These are phyloP conservation scores for Durio zibethinus DNA, from an alignment of 345 rosid species.

Conservation along the genomic window DNA sequence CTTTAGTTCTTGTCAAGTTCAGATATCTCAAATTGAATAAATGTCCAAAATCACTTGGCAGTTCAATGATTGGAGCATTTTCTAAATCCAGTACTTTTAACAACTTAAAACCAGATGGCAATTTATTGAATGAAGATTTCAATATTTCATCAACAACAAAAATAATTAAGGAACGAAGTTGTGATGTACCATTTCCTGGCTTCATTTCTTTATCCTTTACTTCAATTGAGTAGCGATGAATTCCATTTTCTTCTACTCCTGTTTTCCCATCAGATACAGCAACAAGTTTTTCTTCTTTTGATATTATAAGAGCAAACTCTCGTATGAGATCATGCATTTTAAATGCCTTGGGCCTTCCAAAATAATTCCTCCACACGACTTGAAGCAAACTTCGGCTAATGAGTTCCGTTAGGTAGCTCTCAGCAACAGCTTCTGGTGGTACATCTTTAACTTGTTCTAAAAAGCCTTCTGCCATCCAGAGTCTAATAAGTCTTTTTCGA, in stretches of 20 bases:
- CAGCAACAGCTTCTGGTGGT: conserved; percentile 32
- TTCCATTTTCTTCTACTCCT: background rate
- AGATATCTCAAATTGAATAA: conserved; percentile 40
- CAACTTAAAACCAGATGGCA: conserved; percentile 20
- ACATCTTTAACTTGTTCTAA: conserved; percentile 9
- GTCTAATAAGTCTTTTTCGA: background rate
- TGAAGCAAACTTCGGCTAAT: conserved; percentile 37
- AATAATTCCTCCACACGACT: conserved; percentile 27
- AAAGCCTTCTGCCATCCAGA: conserved; percentile 29
- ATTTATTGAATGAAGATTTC: background rate
- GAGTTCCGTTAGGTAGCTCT: conserved; percentile 34
- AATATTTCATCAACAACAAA: conserved; percentile 13
- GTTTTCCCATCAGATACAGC: conserved; percentile 16
- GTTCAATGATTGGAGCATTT: conserved; percentile 21
- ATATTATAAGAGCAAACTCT: conserved; percentile 36
- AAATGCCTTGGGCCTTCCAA: conserved; percentile 26
- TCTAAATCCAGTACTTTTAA: conserved; percentile 37
- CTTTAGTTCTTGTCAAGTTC: conserved; percentile 33
- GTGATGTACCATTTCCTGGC: background rate
- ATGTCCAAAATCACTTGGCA: conserved; percentile 19
- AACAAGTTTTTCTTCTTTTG: conserved; percentile 28
- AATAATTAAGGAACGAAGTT: conserved; percentile 33
- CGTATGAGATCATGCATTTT: conserved; percentile 43
- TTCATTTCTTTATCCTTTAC: conserved; percentile 15
- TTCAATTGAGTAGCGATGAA: conserved; percentile 29